Percentiles rank a stretch among this genome's conserved stretches.
phyloP scores from a whole-genome alignment of 2,329 filamentous ascomycete species.

The Aspergillus alliaceus region DNA sequence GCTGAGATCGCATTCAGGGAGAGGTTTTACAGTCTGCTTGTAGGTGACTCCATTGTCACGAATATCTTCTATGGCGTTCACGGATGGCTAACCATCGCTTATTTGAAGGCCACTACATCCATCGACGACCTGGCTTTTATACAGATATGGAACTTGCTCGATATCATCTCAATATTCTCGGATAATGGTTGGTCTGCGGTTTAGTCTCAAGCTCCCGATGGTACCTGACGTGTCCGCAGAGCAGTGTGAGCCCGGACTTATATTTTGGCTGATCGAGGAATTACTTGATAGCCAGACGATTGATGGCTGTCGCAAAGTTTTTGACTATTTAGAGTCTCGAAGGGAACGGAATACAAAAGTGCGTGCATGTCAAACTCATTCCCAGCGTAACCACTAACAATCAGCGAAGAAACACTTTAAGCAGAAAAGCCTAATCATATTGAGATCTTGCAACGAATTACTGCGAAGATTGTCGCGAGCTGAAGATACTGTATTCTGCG shows the following conservation, averaged over 20 bases:
- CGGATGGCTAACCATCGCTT: conserved; percentile 13
- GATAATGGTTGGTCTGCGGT: conserved; percentile 65
- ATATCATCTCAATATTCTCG: conserved; percentile 84
- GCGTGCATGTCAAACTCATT: conserved; percentile 31
- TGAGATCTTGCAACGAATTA: conserved; percentile 94
- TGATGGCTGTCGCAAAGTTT: conserved; percentile 83
- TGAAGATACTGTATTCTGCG: conserved; percentile 96
- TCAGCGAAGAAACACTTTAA: conserved; percentile 63
- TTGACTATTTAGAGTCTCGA: conserved; percentile 92
- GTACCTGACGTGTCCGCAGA: conserved; percentile 35
- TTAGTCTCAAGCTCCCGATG: background rate
- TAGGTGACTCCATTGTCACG: conserved; percentile 47
- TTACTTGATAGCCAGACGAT: conserved; percentile 95
- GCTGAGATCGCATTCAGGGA: conserved; percentile 82
- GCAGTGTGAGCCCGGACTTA: conserved; percentile 71
- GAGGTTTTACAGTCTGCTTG: conserved; percentile 76
- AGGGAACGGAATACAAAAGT: conserved; percentile 81
- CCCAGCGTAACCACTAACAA: conserved; percentile 21
- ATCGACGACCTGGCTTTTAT: conserved; percentile 80
- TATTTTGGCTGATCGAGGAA: conserved; percentile 92
- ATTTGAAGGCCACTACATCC: conserved; percentile 63
- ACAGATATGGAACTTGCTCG: conserved; percentile 88
- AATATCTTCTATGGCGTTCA: background rate
- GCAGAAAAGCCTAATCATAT: conserved; percentile 81
- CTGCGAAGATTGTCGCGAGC: conserved; percentile 91